A percentile compares a stretch with the other conserved stretches of the same genome.
Conservation (phyloP, 768 basidiomycete species). For the Dendrothele bispora region DNA sequence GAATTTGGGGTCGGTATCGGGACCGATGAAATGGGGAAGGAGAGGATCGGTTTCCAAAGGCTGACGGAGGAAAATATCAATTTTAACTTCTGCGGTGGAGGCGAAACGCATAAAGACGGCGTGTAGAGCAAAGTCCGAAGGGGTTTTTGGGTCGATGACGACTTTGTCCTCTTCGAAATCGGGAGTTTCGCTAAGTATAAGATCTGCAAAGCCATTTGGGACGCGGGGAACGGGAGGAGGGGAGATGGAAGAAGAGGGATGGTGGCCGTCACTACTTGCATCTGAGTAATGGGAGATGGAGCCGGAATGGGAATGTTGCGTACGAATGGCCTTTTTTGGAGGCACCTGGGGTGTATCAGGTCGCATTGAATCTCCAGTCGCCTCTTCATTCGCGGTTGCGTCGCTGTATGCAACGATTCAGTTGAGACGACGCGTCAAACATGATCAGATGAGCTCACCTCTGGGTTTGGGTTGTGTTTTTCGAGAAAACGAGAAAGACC, state of each 20-base stretch:
- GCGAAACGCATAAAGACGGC: conserved; percentile 89
- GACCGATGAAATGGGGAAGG: conserved; percentile 67
- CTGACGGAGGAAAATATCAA: conserved; percentile 71
- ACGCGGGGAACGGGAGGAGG: conserved; percentile 82
- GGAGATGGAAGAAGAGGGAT: conserved; percentile 50
- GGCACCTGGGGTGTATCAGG: too few species aligned
- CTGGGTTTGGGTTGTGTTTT: too few species aligned
- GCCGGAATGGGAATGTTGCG: conserved; percentile 75
- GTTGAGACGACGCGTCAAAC: too few species aligned
- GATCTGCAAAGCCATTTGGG: too few species aligned
- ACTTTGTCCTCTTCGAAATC: conserved; percentile 71
- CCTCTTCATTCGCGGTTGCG: too few species aligned
- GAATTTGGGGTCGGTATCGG: conserved; percentile 72
- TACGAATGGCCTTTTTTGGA: conserved; percentile 58
- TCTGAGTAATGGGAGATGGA: conserved; percentile 74
- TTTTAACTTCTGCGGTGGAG: conserved; percentile 74
- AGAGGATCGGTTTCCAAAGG: conserved; percentile 66
- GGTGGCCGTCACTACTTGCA: conserved; percentile 65
- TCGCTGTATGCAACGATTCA: too few species aligned
- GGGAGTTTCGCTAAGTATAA: conserved; percentile 52
- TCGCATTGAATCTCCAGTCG: too few species aligned
- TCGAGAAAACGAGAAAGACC: too few species aligned
- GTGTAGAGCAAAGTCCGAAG: conserved; percentile 86
- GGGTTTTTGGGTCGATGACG: conserved; percentile 72
- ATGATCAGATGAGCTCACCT: too few species aligned